A percentile compares a stretch with the other conserved stretches of the same genome.
Conservation (phyloP, 164 flowering plant species). For the Nymphaea colorata region DNA sequence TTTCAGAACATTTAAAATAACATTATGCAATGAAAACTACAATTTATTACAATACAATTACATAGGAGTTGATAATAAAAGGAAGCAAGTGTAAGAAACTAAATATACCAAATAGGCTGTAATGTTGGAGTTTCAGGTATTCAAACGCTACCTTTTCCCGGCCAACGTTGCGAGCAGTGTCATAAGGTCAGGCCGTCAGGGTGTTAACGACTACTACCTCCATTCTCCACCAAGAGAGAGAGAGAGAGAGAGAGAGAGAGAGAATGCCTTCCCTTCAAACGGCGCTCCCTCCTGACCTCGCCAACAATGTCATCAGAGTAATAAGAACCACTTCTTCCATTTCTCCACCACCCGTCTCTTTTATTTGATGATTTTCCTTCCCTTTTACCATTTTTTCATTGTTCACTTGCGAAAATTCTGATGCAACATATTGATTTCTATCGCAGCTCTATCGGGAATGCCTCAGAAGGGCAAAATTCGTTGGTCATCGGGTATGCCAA, state of each 20-base stretch:
- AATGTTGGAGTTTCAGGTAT: no score
- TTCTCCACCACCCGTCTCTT: neutral
- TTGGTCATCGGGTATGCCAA: conserved; percentile 52
- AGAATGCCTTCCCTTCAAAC: conserved; percentile 84
- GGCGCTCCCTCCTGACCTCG: conserved; percentile 83
- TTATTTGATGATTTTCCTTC: neutral
- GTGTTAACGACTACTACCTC: no score
- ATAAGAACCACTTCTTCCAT: conserved; percentile 5
- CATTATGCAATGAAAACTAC: no score
- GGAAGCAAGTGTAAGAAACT: no score
- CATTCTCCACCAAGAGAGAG: neutral
- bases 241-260: conserved; percentile 3
- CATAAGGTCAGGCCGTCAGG: no score
- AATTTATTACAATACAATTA: no score
- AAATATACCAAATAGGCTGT: no score
- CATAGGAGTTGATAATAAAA: no score
- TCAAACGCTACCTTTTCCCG: no score
- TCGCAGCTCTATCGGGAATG: conserved; percentile 83
- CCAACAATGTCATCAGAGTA: conserved; percentile 67
- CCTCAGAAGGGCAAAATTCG: conserved; percentile 66
- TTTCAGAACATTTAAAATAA: no score
- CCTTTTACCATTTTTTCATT: neutral
- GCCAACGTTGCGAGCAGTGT: no score
- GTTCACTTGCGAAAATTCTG: neutral
- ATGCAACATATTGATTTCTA: neutral